Evolutionary conservation across 2,329 filamentous ascomycete genomes (phyloP), one percentile per base, ranked within the genome.

Genomic region (Colletotrichum lupini): DNA sequence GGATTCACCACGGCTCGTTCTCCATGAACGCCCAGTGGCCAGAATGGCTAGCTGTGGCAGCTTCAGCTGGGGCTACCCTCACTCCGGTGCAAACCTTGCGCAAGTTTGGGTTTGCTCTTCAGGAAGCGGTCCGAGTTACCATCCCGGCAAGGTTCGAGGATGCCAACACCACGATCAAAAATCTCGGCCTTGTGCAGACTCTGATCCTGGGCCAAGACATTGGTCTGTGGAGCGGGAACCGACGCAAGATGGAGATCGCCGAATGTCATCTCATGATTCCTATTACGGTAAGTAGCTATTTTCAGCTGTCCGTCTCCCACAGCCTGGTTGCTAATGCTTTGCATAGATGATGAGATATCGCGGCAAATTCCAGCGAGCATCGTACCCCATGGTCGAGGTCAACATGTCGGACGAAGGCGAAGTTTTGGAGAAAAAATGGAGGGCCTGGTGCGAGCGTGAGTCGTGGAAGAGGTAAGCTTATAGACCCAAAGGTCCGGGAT

Each of bases 401-500:
- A 78, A 82, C n/a, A 77, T 85, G 0, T 85, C 87, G 1, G 92
- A 93, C 68, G 83, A 88, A 26, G 90, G 88, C 1, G 80, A 88
- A 22, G 82, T 82, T 2, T 81, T 95, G 0, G 87, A 93, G 70
- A 82, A 85, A 4, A 94, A 93, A 76, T 94, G 92, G 92, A 85
- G 82, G 68, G 81, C 82, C 28, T 94, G 92, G 92, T 86, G 89
- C 16, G 85, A 89, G 59, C 84, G 89, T 72, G 92, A 94, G 77
- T 91, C 89, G 3, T 93, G 90, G 83, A 93, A 93, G 78, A 87
- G 92, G 83, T 88, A 75, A 67, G 77, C 74, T 37, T 26, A 11
- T 28, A 19, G 0, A 9, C 7, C 8, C 16, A 19, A 19, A 26
- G 9, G 12, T n/a, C 12, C 9, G n/a, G 24, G 26, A 58, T 74